A percentile compares a stretch with the other conserved stretches of the same genome.
phyloP scores from a whole-genome alignment of 2,329 filamentous ascomycete genomes.

The Colletotrichum sp. region DNA sequence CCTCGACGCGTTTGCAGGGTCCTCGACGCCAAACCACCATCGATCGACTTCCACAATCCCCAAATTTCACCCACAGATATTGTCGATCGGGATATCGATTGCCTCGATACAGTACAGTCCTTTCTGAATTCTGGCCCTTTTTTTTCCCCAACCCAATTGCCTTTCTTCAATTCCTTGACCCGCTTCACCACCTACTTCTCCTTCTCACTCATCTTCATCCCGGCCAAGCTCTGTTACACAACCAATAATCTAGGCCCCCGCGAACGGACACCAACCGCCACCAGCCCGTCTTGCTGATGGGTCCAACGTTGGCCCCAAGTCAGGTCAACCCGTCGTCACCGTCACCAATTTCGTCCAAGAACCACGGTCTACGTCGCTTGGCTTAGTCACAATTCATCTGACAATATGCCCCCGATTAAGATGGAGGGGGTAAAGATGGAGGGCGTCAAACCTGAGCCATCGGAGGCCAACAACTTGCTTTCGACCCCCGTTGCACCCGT shows the following conservation, averaged over 20 bases:
- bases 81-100: not conserved
- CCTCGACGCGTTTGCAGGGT: not conserved
- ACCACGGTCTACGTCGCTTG: not conserved
- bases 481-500: not conserved
- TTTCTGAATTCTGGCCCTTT: not conserved
- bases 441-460: not conserved
- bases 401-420: constrained; percentile 1
- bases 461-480: not conserved
- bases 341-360: not conserved
- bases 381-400: not conserved
- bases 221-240: not conserved
- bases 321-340: not conserved
- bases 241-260: not conserved
- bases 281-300: not conserved
- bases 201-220: not conserved
- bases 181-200: too few relatives aligned
- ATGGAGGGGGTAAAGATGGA: not conserved
- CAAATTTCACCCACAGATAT: not conserved
- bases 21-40: not conserved
- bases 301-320: not conserved
- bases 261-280: not conserved
- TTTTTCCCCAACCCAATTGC: too few relatives aligned
- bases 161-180: not conserved
- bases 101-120: not conserved
- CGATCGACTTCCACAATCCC: not conserved